Base-by-base conservation (phyloP, 1,284 basidiomycete species). In the Chalciporus sp. region DNA sequence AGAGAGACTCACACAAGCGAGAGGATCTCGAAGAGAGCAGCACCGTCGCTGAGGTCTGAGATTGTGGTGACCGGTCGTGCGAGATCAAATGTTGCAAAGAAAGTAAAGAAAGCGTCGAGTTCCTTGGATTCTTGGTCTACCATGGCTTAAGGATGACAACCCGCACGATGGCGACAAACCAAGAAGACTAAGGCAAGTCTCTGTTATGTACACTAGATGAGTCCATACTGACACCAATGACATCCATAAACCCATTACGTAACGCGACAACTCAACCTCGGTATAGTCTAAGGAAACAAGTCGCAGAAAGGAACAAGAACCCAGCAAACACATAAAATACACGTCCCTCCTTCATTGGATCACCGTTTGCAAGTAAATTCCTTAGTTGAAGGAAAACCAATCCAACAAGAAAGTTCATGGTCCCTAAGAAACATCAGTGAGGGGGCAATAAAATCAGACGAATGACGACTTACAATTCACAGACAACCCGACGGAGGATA, bases 331-430 rank as follows among this genome's bases (percentile, higher is more conserved):
- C 75, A 64, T 90, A 94, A 68, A 95, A 95, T 3, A 94, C 84
- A 49, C 88, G 78, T 17, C 92, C 92, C 66, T 92, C 87, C 61
- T 87, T 86, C 63, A 72, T 65, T 14, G 78, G 74, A 51, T 89
- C 83, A 2, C 82, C 85, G 2, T 78, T 76, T 10, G 89, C 78
- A 35, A 96, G 78, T 19, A 82, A 65, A 68, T 92, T 86, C 49
- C 92, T 85, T 41, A 96, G 71, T 0, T 92, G 92, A 14, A 96
- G 76, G 74, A 97, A 97, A 28, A 84, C 71, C 3, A 94, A 75
- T 4, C 91, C 92, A 37, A 96, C 86, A 58, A 88, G 52, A 66
- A 95, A 94, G 69, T 94, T 95, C 19, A 82, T 76, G 44, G 86
- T 81, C 94, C 94, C 88, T 90, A 56, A 6, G 41, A 10, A 33